Base-by-base conservation (phyloP, 805 yeast species). In the Metschnikowia chrysomelidarum region DNA sequence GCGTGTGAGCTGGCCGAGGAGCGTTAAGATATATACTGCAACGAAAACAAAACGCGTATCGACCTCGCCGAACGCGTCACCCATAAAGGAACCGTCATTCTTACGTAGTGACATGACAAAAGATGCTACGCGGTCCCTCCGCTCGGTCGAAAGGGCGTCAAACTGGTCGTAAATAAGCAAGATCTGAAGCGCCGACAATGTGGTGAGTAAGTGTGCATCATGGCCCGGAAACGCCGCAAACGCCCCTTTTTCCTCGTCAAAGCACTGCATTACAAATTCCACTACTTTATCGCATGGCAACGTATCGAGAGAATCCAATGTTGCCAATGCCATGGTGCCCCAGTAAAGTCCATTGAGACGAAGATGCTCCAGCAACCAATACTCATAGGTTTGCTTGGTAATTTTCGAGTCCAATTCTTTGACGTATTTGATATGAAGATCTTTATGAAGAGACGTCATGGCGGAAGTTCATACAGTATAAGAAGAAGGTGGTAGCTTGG, bases 341-440 rank as follows among this genome's bases (percentile, higher is more conserved):
- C 99, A 93, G 57, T 93, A 93, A 0, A 93, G 71, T 1, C 98
- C 98, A 51, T 86, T 87, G 70, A 93, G 60, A 20, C 97, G 71
- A 32, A 93, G 67, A 57, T 93, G 98, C 52, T 93, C 98, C 8
- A 87, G 76, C 33, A 89, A 60, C 93, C 95, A 87, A 60, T 87
- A 89, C 49, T 83, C 88, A 64, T 54, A 82, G 73, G 55, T 78
- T 71, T 36, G 73, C 67, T 43, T 44, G 9, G 59, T 39, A 18
- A 53, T 26, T 24, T 54, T 51, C 10, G 65, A 59, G 44, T 67
- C 69, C 22, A 65, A 63, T 14, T 56, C 55, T 30, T 59, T 44
- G 14, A 66, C 54, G 46, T 56, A 67, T 17, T 59, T 49, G 27
- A 67, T 51, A 44, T 67, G 73, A 18, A 46, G 36, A 12, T 41